Evolutionary conservation across 495 filamentous ascomycete genomes (phyloP), one percentile per base, ranked within the genome.

Genomic region (Aspergillus incahuasiensis): DNA sequence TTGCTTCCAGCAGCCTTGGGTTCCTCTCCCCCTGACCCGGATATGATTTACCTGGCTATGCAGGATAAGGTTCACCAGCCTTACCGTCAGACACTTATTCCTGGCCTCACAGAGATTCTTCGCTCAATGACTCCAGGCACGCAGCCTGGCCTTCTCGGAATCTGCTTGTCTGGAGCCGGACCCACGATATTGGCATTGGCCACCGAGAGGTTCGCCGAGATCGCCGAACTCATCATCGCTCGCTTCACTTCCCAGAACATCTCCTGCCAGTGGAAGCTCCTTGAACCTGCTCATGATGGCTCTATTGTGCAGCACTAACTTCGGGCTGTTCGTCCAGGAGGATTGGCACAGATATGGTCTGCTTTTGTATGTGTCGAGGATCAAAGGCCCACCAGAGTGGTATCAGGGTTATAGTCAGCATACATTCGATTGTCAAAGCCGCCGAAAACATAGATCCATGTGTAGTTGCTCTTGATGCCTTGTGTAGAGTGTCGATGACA

Each of bases 11-110:
- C 86, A 5, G 91, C 91, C 2, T 76, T 98, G 57, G 91, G 91
- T 43, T 81, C 86, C 58, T 90, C 86, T 15, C 94, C 94, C 6
- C 92, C 91, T n/a, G 86, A 96, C 64, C 83, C 92, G 38, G 86
- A 91, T 57, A 86, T 91, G 70, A 97, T 98, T 67, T 95, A 90
- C 75, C 79, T 91, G 24, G 92, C 90, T 24, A 98, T 98, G 94
- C 91, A 96, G 72, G 94, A 98, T 74, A 94, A 90, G 69, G 79
- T 98, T 38, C 94, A 98, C 70, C 94, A 98, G 69, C 92, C 89
- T 9, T 96, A 97, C 72, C 85, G 94, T 41, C 84, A 89, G 68
- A 86, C 79, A 12, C 79, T 98, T 47, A 92, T 98, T 57, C 94
- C 92, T 1, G 92, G 94, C 0, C 74, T 98, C 51, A 86, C 87